phyloP scores from a whole-genome alignment of 1,139 yeast genomes.

The Chernovozyma aurita region DNA sequence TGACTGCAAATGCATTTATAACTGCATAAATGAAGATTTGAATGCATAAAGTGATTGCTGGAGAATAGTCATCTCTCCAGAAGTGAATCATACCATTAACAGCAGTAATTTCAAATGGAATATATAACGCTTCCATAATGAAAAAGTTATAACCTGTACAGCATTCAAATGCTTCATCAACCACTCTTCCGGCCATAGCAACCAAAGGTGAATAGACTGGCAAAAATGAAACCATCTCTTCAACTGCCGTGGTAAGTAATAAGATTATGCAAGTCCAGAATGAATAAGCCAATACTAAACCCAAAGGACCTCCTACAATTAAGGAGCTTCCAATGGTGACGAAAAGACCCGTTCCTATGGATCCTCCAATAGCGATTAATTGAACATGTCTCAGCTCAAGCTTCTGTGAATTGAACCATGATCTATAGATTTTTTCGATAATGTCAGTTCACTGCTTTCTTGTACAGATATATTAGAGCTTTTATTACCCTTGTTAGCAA shows the following conservation, averaged over 20 bases:
- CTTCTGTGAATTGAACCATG: slow-evolving; percentile 5
- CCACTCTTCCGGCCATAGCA: slow-evolving; percentile 51
- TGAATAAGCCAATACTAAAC: slow-evolving; percentile 37
- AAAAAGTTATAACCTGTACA: slow-evolving; percentile 81
- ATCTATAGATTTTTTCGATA: neutral
- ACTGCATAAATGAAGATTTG: slow-evolving; percentile 59
- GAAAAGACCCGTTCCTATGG: slow-evolving; percentile 41
- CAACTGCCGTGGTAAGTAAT: slow-evolving; percentile 63
- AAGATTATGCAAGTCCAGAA: slow-evolving; percentile 51
- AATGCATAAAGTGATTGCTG: slow-evolving; percentile 58
- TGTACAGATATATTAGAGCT: no score
- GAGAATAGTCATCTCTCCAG: slow-evolving; percentile 73
- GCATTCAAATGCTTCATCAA: slow-evolving; percentile 68
- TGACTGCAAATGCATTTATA: slow-evolving; percentile 70
- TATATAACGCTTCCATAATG: slow-evolving; percentile 68
- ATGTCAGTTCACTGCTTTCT: no score
- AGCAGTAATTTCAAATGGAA: slow-evolving; percentile 79
- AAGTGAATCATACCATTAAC: slow-evolving; percentile 74
- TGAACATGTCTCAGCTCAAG: slow-evolving; percentile 23
- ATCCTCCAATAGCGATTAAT: slow-evolving; percentile 32
- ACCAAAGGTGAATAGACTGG: slow-evolving; percentile 67
- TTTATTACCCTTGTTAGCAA: no score
- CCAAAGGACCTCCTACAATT: slow-evolving; percentile 45
- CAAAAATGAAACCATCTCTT: slow-evolving; percentile 78
- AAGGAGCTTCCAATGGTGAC: slow-evolving; percentile 44